Evolutionary conservation across 2,329 filamentous ascomycete genomes (phyloP).

Genomic region (Cadophora sp.): DNA sequence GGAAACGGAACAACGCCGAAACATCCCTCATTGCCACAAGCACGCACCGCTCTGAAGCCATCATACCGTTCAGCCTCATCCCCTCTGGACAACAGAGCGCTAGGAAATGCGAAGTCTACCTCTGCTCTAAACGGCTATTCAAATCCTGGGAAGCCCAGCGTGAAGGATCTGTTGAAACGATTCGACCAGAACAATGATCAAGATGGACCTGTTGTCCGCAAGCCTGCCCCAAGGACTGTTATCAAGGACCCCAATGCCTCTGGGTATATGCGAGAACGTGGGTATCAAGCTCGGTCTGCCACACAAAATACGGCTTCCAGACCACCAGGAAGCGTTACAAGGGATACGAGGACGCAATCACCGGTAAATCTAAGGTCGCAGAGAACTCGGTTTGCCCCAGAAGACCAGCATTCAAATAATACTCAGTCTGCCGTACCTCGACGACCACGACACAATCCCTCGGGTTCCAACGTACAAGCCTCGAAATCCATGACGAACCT

Average conservation of each 20-base stretch:
- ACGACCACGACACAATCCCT: slow-evolving; percentile 54
- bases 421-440: slow-evolving; percentile 66
- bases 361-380: slow-evolving; percentile 45
- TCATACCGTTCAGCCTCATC: slow-evolving; percentile 61
- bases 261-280: slow-evolving; percentile 40
- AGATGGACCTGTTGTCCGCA: slow-evolving; percentile 47
- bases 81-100: slow-evolving; percentile 53
- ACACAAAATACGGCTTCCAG: slow-evolving; percentile 32
- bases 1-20: slow-evolving; percentile 58
- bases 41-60: slow-evolving; percentile 51
- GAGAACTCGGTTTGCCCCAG: slow-evolving; percentile 55
- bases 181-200: slow-evolving; percentile 69
- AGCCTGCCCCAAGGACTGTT: slow-evolving; percentile 31
- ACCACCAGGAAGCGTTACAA: slow-evolving; percentile 33
- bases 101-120: slow-evolving; percentile 37
- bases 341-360: slow-evolving; percentile 35
- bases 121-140: slow-evolving; percentile 38
- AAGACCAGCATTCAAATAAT: slow-evolving; percentile 60
- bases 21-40: slow-evolving; percentile 51
- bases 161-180: slow-evolving; percentile 80
- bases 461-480: slow-evolving; percentile 46
- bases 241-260: slow-evolving; percentile 32
- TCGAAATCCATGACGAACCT: slow-evolving; percentile 55
- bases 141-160: slow-evolving; percentile 58
- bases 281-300: slow-evolving; percentile 41